Percentiles rank a stretch among this genome's conserved stretches.
Evolutionary conservation across 176 grass and related monocot species (phyloP).

Genomic region (Phoenix dactylifera): DNA sequence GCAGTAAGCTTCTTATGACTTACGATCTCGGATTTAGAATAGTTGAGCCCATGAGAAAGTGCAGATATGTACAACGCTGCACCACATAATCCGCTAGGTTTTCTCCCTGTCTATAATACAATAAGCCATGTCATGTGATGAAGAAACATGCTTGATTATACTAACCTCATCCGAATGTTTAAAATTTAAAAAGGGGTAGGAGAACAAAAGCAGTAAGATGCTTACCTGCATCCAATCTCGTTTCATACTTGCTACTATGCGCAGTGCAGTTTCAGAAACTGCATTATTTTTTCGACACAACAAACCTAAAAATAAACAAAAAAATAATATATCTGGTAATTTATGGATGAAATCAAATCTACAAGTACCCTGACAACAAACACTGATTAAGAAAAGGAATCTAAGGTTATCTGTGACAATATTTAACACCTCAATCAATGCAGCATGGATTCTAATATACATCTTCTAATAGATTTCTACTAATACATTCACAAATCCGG

Average conservation of each 20-base stretch:
- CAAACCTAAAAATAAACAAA: slow-evolving; percentile 46
- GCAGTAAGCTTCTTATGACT: slow-evolving; percentile 1
- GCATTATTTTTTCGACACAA: slow-evolving; percentile 47
- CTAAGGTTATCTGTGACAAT: no score
- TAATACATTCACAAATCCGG: no score
- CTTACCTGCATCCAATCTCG: slow-evolving; percentile 90
- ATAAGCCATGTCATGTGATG: neutral
- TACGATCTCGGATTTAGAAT: slow-evolving; percentile 83
- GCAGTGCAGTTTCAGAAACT: slow-evolving; percentile 62
- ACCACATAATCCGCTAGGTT: slow-evolving; percentile 93
- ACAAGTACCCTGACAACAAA: no score
- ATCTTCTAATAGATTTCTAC: no score
- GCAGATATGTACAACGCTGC: slow-evolving; percentile 83
- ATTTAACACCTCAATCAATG: no score
- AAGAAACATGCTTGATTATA: no score
- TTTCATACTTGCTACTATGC: slow-evolving; percentile 77
- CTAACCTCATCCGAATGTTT: no score
- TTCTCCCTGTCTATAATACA: slow-evolving; percentile 66
- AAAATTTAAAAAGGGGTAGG: slow-evolving; percentile 17
- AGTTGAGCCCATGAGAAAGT: slow-evolving; percentile 62
- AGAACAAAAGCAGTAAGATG: slow-evolving; percentile 13
- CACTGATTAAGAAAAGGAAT: no score
- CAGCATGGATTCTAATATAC: no score
- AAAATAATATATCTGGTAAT: neutral
- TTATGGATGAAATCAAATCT: no score